phyloP scores from a whole-genome alignment of 345 rosid species.

The Pistacia atlantica region DNA sequence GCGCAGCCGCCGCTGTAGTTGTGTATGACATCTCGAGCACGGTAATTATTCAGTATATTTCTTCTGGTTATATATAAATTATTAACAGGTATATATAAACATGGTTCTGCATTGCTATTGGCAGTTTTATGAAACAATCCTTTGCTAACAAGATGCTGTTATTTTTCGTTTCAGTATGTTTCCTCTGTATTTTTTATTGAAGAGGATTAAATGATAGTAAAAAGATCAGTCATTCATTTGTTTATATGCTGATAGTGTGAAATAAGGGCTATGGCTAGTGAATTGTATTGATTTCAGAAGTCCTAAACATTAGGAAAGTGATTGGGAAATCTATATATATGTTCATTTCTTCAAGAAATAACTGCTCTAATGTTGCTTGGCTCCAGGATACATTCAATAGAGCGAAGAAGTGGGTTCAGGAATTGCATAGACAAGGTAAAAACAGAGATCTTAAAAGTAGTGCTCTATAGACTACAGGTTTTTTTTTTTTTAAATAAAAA shows the following conservation, averaged over 20 bases:
- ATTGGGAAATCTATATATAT: not conserved
- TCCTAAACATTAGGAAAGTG: too few relatives aligned
- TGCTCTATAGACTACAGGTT: too few relatives aligned
- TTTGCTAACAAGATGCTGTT: not conserved
- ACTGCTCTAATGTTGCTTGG: not conserved
- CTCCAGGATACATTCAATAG: slow-evolving; percentile 59
- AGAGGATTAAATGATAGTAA: not conserved
- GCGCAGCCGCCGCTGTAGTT: slow-evolving; percentile 70
- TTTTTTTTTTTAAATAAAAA: not conserved
- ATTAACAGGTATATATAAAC: not conserved
- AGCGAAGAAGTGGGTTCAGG: slow-evolving; percentile 71
- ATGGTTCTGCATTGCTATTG: not conserved
- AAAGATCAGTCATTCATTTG: not conserved
- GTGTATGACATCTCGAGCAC: slow-evolving; percentile 67
- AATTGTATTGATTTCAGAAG: too few relatives aligned
- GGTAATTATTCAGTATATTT: slow-evolving; percentile 29
- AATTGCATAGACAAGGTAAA: slow-evolving; percentile 69
- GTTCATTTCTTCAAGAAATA: not conserved
- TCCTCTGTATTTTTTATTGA: not conserved
- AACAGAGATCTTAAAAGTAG: not conserved
- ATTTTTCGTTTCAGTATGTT: not conserved
- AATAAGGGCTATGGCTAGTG: too few relatives aligned
- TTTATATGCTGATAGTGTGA: too few relatives aligned
- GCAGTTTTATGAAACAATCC: not conserved
- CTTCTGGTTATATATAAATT: not conserved